phyloP scores from a whole-genome alignment of 306 rosid species.

The Ammopiptanthus mongolicus region DNA sequence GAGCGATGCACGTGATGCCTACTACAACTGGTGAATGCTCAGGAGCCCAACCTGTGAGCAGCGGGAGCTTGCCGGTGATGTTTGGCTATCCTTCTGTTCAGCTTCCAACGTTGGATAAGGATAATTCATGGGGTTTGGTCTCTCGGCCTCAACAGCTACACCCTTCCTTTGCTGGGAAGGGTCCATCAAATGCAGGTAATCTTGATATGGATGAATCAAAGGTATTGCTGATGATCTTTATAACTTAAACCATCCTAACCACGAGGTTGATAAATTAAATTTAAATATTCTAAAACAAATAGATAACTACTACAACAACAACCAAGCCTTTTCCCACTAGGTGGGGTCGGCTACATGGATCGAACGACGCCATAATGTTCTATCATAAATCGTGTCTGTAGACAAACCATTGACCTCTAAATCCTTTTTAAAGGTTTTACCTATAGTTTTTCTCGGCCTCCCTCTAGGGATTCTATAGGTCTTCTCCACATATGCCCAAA shows the following conservation, averaged over 20 bases:
- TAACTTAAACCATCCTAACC: not conserved
- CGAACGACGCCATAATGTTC: no score
- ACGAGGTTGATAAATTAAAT: not conserved
- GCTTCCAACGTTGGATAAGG: constrained; percentile 78
- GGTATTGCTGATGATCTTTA: not conserved
- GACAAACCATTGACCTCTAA: no score
- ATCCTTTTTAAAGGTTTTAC: no score
- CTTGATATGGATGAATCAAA: not conserved
- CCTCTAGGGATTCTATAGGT: no score
- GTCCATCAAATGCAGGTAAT: constrained; percentile 71
- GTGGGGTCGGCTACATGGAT: no score
- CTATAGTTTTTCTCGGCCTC: no score
- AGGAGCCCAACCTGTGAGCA: constrained; percentile 51
- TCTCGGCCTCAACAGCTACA: constrained; percentile 77
- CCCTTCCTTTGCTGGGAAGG: constrained; percentile 53
- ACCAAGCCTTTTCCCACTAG: no score
- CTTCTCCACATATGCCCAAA: no score
- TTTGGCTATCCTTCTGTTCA: constrained; percentile 79
- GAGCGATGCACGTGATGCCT: constrained; percentile 67
- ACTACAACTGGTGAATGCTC: constrained; percentile 44
- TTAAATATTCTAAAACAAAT: not conserved
- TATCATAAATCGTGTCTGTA: no score
- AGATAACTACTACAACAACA: no score
- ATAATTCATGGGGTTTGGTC: constrained; percentile 67
- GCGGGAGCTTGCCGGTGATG: constrained; percentile 65